A percentile compares a stretch with the other conserved stretches of the same genome.
These are phyloP conservation scores for Metschnikowia arizonensis DNA, from an alignment of 805 yeast species.

Conservation along the genomic window DNA sequence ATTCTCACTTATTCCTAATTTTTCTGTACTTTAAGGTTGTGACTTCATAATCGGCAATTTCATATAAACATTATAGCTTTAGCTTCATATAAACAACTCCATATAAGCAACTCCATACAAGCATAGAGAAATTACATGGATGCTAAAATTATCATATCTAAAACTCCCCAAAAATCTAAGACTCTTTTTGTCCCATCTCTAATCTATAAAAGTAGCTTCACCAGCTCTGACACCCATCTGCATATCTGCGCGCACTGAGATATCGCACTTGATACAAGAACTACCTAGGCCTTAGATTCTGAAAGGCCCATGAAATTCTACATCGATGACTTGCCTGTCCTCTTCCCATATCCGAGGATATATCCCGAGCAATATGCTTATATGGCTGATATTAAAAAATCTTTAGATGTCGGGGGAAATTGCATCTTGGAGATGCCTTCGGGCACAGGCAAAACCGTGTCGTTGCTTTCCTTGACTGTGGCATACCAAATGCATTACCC, in stretches of 20 bases:
- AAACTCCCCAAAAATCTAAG: too few species aligned
- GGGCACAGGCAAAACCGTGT: constrained; percentile 97
- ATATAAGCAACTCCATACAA: too few species aligned
- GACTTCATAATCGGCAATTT: too few species aligned
- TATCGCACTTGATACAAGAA: constrained; percentile 2
- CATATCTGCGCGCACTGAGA: neutral
- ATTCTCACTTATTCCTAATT: too few species aligned
- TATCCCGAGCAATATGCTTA: constrained; percentile 98
- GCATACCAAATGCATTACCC: constrained; percentile 96
- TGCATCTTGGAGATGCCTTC: constrained; percentile 99
- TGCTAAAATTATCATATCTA: too few species aligned
- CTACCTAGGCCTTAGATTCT: neutral
- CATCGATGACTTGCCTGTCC: constrained; percentile 92
- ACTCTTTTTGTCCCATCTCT: too few species aligned
- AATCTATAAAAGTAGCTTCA: too few species aligned
- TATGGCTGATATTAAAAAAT: constrained; percentile 92
- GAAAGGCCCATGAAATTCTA: constrained; percentile 55
- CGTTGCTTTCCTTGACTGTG: constrained; percentile 83
- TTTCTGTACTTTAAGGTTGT: neutral
- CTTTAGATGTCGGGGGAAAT: constrained; percentile 94
- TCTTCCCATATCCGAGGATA: constrained; percentile 93
- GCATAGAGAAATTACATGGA: too few species aligned
- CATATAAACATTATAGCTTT: too few species aligned
- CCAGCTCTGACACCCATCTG: neutral
- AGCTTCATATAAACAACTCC: too few species aligned